These are phyloP conservation scores for Pseudocercospora pini-densiflorae DNA, from an alignment of 2,329 filamentous ascomycete genomes.

Conservation along the genomic window DNA sequence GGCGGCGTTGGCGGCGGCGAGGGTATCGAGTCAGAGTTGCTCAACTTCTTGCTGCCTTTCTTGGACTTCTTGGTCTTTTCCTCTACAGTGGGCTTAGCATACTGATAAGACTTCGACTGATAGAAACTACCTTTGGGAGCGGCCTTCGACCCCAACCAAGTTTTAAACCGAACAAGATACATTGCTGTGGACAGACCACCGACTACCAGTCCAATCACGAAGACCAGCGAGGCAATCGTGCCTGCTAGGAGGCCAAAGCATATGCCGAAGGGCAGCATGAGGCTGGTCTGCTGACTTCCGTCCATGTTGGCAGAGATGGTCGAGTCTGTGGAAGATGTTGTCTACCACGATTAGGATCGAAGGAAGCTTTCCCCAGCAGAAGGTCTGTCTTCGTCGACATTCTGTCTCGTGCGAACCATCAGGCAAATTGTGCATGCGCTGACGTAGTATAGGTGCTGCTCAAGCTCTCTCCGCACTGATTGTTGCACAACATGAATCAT, in stretches of 20 bases:
- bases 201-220: neutral
- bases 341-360: neutral
- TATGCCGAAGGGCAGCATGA: slow-evolving; percentile 1
- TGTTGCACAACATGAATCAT: neutral
- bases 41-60: neutral
- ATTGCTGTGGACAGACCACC: neutral
- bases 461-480: neutral
- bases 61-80: neutral
- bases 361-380: neutral
- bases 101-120: neutral
- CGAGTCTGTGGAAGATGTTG: neutral
- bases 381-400: neutral
- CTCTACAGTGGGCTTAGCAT: neutral
- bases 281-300: neutral
- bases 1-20: neutral
- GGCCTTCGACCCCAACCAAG: neutral
- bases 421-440: neutral
- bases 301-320: neutral
- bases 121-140: neutral
- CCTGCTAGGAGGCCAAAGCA: neutral
- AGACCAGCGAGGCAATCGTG: neutral
- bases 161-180: neutral
- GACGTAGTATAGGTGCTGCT: neutral
- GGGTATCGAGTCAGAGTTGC: neutral
- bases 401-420: neutral